Evolutionary conservation across 2,329 filamentous ascomycete genomes (phyloP).

Genomic region (Teratosphaeria epicoccoides): DNA sequence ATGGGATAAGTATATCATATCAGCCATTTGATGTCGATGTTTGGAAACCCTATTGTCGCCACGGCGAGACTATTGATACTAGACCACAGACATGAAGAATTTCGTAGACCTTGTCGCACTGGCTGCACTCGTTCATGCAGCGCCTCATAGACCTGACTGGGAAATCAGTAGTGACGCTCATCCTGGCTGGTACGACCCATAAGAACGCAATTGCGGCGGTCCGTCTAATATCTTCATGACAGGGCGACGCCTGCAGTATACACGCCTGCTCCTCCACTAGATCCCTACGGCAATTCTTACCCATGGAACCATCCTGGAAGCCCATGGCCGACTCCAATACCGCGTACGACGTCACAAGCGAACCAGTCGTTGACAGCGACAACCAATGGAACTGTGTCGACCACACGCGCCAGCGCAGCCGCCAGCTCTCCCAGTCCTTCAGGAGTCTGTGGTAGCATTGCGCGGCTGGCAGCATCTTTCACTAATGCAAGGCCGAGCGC

Average conservation of each 20-base stretch:
- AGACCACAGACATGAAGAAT: neutral
- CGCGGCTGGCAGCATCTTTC: slow-evolving; percentile 14
- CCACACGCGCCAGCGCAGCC: neutral
- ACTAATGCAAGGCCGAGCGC: slow-evolving; percentile 15
- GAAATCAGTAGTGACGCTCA: neutral
- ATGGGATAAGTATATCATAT: neutral
- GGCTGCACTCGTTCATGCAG: neutral
- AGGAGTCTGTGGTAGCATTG: slow-evolving; percentile 18
- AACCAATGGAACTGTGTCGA: neutral
- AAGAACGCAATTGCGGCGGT: neutral
- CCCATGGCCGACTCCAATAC: neutral
- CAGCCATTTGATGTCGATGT: neutral
- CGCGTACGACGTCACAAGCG: neutral
- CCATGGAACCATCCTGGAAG: neutral
- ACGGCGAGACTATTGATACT: neutral
- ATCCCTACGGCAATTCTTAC: neutral
- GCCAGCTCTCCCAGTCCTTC: neutral
- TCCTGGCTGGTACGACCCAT: slow-evolving; percentile 3
- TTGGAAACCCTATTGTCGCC: neutral
- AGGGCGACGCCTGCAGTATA: neutral
- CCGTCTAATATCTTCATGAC: neutral
- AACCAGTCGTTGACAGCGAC: neutral
- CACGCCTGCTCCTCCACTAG: neutral
- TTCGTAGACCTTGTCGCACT: neutral
- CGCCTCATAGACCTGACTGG: slow-evolving; percentile 1